These are phyloP conservation scores for Pseudodiploospora longispora DNA, from an alignment of 2,329 filamentous ascomycete species.

Conservation along the genomic window DNA sequence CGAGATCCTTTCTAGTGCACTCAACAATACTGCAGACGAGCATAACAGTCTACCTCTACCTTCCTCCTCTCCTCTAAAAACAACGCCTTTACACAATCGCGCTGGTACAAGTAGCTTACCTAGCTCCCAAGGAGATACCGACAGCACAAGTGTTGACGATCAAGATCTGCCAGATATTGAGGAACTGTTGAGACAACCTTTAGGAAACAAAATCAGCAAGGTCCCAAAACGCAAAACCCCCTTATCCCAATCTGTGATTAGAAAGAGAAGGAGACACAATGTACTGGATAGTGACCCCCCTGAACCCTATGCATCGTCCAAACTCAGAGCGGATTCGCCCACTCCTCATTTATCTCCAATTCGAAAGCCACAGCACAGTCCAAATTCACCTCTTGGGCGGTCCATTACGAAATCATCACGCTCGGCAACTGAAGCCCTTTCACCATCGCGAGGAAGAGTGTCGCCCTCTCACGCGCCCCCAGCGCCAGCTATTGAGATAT, in stretches of 20 bases:
- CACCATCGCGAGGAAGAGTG: neutral
- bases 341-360: neutral
- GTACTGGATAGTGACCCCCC: conserved; percentile 24
- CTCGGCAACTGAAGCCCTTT: neutral
- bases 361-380: too few species aligned
- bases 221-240: conserved; percentile 16
- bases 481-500: conserved; percentile 9
- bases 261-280: conserved; percentile 23
- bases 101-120: conserved; percentile 24
- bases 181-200: conserved; percentile 21
- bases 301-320: conserved; percentile 10
- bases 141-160: conserved; percentile 28
- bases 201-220: conserved; percentile 9
- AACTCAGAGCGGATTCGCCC: neutral
- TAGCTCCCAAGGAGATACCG: conserved; percentile 27
- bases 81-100: conserved; percentile 16
- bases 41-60: conserved; percentile 14
- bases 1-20: conserved; percentile 25
- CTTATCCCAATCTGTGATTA: conserved; percentile 17
- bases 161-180: conserved; percentile 30
- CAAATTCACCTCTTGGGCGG: too few species aligned
- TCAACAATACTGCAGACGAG: conserved; percentile 12
- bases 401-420: neutral
- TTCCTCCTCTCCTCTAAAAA: conserved; percentile 23
- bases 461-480: neutral